A percentile compares a stretch with the other conserved stretches of the same genome.
These are phyloP conservation scores for Cyberlindnera euphorbiiphila DNA, from an alignment of 805 yeast genomes.

Conservation along the genomic window DNA sequence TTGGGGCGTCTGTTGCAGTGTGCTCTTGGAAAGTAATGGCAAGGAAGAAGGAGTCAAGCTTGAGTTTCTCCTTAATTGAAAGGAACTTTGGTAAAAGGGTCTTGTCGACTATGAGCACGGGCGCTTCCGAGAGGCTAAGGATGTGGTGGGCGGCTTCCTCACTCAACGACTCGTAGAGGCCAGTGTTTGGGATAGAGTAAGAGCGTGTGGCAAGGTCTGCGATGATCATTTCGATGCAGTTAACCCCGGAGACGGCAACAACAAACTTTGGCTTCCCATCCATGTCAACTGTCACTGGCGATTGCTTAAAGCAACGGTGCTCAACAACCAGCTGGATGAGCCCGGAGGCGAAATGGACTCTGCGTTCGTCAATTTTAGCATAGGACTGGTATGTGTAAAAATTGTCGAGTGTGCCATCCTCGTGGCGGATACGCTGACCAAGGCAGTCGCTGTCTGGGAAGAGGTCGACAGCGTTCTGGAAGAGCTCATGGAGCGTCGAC, in stretches of 20 bases:
- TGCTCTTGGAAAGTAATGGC: conserved; percentile 47
- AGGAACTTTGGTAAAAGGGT: conserved; percentile 41
- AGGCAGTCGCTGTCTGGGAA: conserved; percentile 34
- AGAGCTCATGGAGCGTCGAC: conserved; percentile 38
- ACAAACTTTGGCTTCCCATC: conserved; percentile 32
- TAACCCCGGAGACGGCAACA: conserved; percentile 45
- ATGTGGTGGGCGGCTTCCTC: conserved; percentile 51
- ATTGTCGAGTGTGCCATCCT: conserved; percentile 29
- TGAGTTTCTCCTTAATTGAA: conserved; percentile 34
- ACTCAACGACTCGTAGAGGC: conserved; percentile 42
- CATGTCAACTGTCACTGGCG: conserved; percentile 2
- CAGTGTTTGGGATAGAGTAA: conserved; percentile 42
- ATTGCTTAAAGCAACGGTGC: conserved; percentile 7
- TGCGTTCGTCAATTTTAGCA: conserved; percentile 33
- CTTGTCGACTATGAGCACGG: conserved; percentile 46
- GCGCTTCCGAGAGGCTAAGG: conserved; percentile 46
- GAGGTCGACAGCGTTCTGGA: conserved; percentile 32
- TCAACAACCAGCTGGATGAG: conserved; percentile 29
- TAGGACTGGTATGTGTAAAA: conserved; percentile 41
- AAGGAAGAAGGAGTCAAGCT: conserved; percentile 32
- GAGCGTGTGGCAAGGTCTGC: conserved; percentile 54
- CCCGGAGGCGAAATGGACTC: conserved; percentile 46
- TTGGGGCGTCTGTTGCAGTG: conserved; percentile 21
- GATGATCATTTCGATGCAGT: conserved; percentile 54
- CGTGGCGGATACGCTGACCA: conserved; percentile 32